Percentiles rank a stretch among this genome's conserved stretches.
Evolutionary conservation across 2,329 filamentous ascomycete species (phyloP).

Genomic region (Aspergillus ruber): DNA sequence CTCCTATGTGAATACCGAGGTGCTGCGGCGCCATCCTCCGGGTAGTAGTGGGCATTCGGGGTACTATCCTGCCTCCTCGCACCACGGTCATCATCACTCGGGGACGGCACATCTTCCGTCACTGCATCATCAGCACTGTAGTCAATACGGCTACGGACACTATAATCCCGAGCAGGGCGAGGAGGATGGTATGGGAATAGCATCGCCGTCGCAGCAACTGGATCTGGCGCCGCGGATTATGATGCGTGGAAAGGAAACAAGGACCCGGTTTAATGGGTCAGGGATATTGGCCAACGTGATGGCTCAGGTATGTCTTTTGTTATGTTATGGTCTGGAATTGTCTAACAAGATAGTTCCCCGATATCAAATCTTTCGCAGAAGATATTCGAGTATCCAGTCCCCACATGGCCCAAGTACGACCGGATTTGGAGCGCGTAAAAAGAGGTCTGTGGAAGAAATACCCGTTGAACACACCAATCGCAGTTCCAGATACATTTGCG

Average conservation of each 20-base stretch:
- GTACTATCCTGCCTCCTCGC: not conserved
- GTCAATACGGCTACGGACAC: conserved; percentile 3
- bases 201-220: conserved; percentile 26
- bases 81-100: not conserved
- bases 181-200: conserved; percentile 13
- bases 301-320: conserved; percentile 26
- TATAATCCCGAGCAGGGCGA: conserved; percentile 2
- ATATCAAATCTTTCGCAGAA: conserved; percentile 31
- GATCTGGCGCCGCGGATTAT: conserved; percentile 28
- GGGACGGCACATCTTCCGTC: too few relatives aligned
- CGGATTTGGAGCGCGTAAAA: conserved; percentile 28
- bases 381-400: conserved; percentile 32
- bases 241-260: conserved; percentile 33
- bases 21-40: conserved; percentile 22
- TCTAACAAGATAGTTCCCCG: conserved; percentile 28
- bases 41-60: not conserved
- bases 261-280: conserved; percentile 36
- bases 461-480: conserved; percentile 23
- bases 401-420: conserved; percentile 27
- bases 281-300: conserved; percentile 36
- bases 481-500: conserved; percentile 22
- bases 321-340: not conserved
- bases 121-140: not conserved
- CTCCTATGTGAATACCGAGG: conserved; percentile 20
- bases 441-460: conserved; percentile 24